Evolutionary conservation across 169 alveolate genomes (phyloP), one percentile per base, ranked within the genome.

Genomic region (Eimeria brunetti): DNA sequence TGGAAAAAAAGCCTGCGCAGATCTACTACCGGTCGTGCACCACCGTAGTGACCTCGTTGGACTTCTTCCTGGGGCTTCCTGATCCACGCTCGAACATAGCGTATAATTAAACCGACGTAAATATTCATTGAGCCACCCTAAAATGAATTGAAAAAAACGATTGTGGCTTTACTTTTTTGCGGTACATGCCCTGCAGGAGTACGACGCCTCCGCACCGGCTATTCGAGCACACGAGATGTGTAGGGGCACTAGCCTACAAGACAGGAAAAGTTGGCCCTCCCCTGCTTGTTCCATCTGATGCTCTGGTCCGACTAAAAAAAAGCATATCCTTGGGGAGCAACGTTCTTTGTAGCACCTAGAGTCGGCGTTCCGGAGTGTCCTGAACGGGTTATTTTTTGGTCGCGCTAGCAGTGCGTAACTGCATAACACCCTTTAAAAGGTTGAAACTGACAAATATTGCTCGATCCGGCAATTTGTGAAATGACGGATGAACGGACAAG

Each of bases 31-130:
- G 64, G 22, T 84, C 56, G 76, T 84, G 91, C 89, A 81, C 89
- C 89, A 53, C 46, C 69, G 73, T 76, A 84, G 91, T 84, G 91
- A 84, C 91, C 91, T 84, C 75, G 75, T 56, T 84, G 78, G 76
- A 84, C 78, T 80, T 49, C 30, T 49, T 38, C 30, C 88, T 78
- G 88, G 88, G 88, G 64, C 88, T 78, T 44, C 46, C 69, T 46
- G 88, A 49, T 51, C 44, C 88, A 46, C 88, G 88, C 46, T 78
- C 88, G 46, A 62, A 46, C 44, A 51, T 44, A 78, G 46, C 67
- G 46, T n/a, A 36, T 46, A 78, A 2, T 49, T 46, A 51, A 16
- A 27, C 67, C 64, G 30, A 9, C 24, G 0, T 38, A 18, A 38
- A 73, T 9, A 20, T 1, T 5, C 27, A 36, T 16, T 73, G 9